Evolutionary conservation across 2,329 filamentous ascomycete genomes (phyloP), one percentile per base, ranked within the genome.

Genomic region (Ascocoryne sarcoides): DNA sequence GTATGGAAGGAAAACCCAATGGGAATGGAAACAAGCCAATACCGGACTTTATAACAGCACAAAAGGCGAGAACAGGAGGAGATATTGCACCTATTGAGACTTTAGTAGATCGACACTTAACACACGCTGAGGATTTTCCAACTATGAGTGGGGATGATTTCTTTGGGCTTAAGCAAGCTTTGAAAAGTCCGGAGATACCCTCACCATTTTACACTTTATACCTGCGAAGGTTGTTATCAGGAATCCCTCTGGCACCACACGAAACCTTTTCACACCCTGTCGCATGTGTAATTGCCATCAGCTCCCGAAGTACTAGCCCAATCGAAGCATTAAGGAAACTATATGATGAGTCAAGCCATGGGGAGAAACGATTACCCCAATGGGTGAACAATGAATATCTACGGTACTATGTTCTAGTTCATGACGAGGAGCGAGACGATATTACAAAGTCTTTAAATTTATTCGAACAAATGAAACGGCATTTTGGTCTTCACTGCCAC

Each of bases 391-490:
- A 84, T 20, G 88, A 96, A 46, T 98, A 92, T 60, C 68, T 98
- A 48, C 77, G 92, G 48, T 98, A 98, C 62, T 98, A 98, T 62
- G 85, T 98, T 12, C 69, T 98, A 31, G 82, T 98, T 14, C 92
- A 98, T 56, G 92, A 98, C 53, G 93, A 98, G 64, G 92, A 98
- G 58, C 79, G 79, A 46, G 90, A 95, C 57, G 89, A 98, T 59
- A 94, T 96, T 46, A 77, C 78, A 28, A 84, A 88, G 62, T 94
- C 89, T 10, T 90, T 90, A 62, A 76, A 79, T 14, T 69, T 96
- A 19, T 98, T 95, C 62, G 92, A 98, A 53, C 87, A 95, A 62
- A 98, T 98, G 93, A 98, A 96, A 64, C 79, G 92, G n/a, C 87
- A 95, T 63, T 86, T 98, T 49, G 92, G 92, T 2, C 68, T 96